phyloP scores from a whole-genome alignment of 2,329 filamentous ascomycete genomes.

The Fusarium equiseti region DNA sequence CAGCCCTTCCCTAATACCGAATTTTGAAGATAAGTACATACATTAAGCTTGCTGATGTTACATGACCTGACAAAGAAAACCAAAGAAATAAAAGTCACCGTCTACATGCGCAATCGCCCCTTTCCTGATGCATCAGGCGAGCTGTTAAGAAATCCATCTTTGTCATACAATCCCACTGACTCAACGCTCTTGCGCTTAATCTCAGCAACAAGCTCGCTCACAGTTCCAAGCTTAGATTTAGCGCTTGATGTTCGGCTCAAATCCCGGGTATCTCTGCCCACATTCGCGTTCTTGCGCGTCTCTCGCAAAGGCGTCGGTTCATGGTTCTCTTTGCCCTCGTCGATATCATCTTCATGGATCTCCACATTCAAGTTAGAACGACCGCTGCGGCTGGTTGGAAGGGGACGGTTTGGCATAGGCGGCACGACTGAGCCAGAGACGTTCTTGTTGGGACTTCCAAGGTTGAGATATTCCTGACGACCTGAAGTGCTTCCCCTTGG shows the following conservation, averaged over 20 bases:
- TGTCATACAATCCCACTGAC: constrained; percentile 59
- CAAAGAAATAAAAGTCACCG: background rate
- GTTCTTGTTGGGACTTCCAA: constrained; percentile 52
- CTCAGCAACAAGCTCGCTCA: constrained; percentile 46
- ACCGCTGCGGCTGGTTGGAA: constrained; percentile 26
- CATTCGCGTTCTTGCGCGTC: constrained; percentile 22
- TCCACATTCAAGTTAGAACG: constrained; percentile 33
- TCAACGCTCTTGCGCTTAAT: constrained; percentile 51
- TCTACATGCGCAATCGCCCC: constrained; percentile 48
- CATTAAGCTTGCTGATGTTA: constrained; percentile 20
- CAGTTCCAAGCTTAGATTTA: constrained; percentile 44
- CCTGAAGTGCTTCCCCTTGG: constrained; percentile 53
- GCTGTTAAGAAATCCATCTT: constrained; percentile 59
- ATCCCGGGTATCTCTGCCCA: constrained; percentile 38
- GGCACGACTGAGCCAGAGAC: background rate
- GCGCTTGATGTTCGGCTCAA: constrained; percentile 16
- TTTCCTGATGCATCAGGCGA: constrained; percentile 57
- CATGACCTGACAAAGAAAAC: constrained; percentile 33
- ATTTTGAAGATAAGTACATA: constrained; percentile 18
- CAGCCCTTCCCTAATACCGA: background rate
- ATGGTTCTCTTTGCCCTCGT: constrained; percentile 49
- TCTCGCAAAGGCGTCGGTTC: constrained; percentile 31
- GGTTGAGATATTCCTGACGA: constrained; percentile 60
- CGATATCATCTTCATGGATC: constrained; percentile 39
- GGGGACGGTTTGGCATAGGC: constrained; percentile 4